phyloP scores from a whole-genome alignment of 1,139 yeast species.

The Pichia sp. region DNA sequence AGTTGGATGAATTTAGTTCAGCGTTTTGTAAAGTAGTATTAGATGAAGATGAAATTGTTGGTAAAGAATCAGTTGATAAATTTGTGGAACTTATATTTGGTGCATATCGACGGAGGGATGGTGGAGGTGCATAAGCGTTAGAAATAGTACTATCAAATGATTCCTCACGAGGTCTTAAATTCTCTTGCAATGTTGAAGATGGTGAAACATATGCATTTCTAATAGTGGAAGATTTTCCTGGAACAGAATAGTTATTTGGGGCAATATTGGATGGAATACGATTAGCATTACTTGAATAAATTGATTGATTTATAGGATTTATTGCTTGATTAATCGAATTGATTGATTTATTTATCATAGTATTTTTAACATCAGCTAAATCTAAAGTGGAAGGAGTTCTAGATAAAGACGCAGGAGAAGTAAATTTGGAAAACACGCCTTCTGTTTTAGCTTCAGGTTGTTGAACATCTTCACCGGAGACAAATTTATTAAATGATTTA shows the following conservation, averaged over 20 bases:
- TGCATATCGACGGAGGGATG: slow-evolving; percentile 1
- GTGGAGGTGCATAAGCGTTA: background rate
- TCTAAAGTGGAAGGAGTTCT: slow-evolving; percentile 47
- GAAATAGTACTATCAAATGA: slow-evolving; percentile 1
- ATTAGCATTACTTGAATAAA: background rate
- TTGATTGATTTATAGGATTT: background rate
- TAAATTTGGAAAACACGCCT: slow-evolving; percentile 69
- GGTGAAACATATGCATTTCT: slow-evolving; percentile 1
- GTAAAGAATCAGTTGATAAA: slow-evolving; percentile 15
- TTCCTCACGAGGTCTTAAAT: background rate
- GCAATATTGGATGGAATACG: background rate
- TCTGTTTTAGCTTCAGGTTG: slow-evolving; percentile 31
- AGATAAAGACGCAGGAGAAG: slow-evolving; percentile 48
- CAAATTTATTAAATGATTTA: slow-evolving; percentile 72
- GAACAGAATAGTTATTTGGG: background rate
- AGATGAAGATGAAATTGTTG: slow-evolving; percentile 15
- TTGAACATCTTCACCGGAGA: slow-evolving; percentile 72
- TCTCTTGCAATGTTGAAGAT: slow-evolving; percentile 3
- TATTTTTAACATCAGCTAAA: slow-evolving; percentile 22
- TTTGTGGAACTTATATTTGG: slow-evolving; percentile 6
- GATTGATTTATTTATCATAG: background rate
- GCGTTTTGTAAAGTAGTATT: background rate
- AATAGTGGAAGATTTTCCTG: background rate
- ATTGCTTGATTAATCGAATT: background rate
- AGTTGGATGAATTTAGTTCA: background rate